These are phyloP conservation scores for Pythium chondricola DNA, from an alignment of 352 stramenopile genomes.

Conservation along the genomic window DNA sequence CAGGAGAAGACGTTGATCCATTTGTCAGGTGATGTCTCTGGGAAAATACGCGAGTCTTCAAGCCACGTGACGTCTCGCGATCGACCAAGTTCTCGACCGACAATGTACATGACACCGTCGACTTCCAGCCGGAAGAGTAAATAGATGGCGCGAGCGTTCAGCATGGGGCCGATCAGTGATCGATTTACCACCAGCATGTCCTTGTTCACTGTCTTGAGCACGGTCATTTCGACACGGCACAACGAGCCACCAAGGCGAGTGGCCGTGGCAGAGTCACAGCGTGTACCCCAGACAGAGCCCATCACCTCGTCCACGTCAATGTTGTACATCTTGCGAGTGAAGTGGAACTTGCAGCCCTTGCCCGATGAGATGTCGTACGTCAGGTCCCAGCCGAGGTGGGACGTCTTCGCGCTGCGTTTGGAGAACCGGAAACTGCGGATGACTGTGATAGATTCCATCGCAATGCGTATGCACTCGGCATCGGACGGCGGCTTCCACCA, in stretches of 20 bases:
- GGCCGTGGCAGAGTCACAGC: not conserved
- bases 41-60: constrained; percentile 2
- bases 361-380: constrained; percentile 2
- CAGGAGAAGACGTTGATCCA: constrained; percentile 13
- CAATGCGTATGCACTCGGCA: constrained; percentile 4
- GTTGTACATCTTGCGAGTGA: constrained; percentile 2
- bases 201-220: constrained; percentile 11
- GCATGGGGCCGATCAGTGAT: not conserved
- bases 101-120: constrained; percentile 4
- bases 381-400: constrained; percentile 12
- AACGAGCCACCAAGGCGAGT: not conserved
- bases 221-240: constrained; percentile 1
- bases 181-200: constrained; percentile 13
- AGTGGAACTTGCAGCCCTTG: constrained; percentile 6
- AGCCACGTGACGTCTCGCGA: constrained; percentile 1
- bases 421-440: constrained; percentile 7
- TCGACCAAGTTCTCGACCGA: constrained; percentile 10
- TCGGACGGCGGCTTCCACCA: constrained; percentile 12
- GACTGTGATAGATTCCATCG: constrained; percentile 4
- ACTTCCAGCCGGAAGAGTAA: constrained; percentile 8
- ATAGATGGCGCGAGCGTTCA: constrained; percentile 3
- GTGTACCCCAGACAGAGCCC: constrained; percentile 8
- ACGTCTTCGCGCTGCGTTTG: not conserved
- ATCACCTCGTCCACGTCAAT: constrained; percentile 1
- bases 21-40: constrained; percentile 3